Evolutionary conservation across 2,329 filamentous ascomycete species (phyloP).

Genomic region (Fusarium ambrosium): DNA sequence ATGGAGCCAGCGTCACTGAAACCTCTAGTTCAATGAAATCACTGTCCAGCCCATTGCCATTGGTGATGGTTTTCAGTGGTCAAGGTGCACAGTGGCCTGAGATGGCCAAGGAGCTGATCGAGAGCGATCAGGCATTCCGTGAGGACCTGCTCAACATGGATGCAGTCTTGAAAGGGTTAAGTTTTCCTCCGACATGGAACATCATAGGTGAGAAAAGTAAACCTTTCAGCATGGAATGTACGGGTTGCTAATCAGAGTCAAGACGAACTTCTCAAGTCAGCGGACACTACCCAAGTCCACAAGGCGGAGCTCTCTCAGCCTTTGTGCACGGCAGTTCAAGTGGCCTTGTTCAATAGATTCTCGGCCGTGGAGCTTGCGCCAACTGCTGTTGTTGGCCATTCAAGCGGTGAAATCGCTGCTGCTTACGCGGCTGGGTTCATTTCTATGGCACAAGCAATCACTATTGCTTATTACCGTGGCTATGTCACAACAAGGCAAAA

Average conservation of each 20-base stretch:
- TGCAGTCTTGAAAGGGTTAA: slow-evolving; percentile 8
- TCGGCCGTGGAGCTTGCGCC: not conserved
- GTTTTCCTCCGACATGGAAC: slow-evolving; percentile 17
- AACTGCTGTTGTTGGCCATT: slow-evolving; percentile 18
- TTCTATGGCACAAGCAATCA: slow-evolving; percentile 15
- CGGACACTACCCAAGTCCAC: not conserved
- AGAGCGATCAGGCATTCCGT: slow-evolving; percentile 9
- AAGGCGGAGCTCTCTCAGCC: slow-evolving; percentile 20
- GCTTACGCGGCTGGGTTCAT: slow-evolving; percentile 17
- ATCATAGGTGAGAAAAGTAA: slow-evolving; percentile 20
- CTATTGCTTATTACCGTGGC: slow-evolving; percentile 15
- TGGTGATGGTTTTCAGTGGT: slow-evolving; percentile 49
- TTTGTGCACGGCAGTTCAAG: slow-evolving; percentile 19
- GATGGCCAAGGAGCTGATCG: slow-evolving; percentile 47
- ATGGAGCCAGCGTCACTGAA: slow-evolving; percentile 1
- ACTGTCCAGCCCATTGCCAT: fast-evolving
- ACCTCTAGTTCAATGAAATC: slow-evolving; percentile 7
- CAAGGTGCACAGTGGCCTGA: slow-evolving; percentile 43
- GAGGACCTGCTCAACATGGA: slow-evolving; percentile 20
- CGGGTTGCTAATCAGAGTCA: not conserved
- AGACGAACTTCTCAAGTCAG: slow-evolving; percentile 9
- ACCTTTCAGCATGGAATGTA: not conserved
- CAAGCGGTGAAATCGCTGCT: slow-evolving; percentile 27
- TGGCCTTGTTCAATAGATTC: slow-evolving; percentile 14
- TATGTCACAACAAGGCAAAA: not conserved